Conservation (phyloP, 2,329 filamentous ascomycete genomes). For the Ophiostoma novo-ulmi region DNA sequence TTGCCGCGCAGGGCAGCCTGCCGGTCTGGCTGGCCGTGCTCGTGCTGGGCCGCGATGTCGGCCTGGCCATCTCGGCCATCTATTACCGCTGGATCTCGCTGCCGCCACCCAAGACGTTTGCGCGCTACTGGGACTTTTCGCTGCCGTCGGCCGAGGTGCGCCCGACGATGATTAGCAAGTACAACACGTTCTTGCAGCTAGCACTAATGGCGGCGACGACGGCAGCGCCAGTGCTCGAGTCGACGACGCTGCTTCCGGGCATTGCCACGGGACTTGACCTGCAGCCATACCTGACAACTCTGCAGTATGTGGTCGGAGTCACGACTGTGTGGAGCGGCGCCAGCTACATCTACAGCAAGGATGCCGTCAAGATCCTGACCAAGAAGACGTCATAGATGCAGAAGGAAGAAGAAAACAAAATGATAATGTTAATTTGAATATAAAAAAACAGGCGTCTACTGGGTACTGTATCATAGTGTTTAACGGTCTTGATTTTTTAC, state of each 20-base stretch:
- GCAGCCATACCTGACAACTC: conserved; percentile 49
- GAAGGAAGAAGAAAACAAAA: conserved; percentile 14
- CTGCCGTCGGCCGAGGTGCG: conserved; percentile 80
- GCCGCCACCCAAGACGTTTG: conserved; percentile 86
- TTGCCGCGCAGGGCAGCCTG: conserved; percentile 76
- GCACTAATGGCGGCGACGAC: conserved; percentile 80
- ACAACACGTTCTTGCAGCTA: conserved; percentile 90
- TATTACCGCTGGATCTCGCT: conserved; percentile 96
- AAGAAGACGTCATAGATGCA: conserved; percentile 24
- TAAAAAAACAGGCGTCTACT: neutral
- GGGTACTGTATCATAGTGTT: conserved; percentile 16
- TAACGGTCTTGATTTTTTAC: conserved; percentile 5
- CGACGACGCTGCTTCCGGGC: conserved; percentile 11
- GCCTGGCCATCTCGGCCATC: conserved; percentile 76
- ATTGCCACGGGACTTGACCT: conserved; percentile 44
- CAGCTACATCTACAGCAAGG: conserved; percentile 85
- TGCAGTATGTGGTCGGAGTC: conserved; percentile 71
- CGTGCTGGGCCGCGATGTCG: conserved; percentile 83
- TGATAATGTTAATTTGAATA: neutral
- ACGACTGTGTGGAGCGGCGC: conserved; percentile 93
- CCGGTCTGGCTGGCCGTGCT: conserved; percentile 86
- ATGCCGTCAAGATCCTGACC: conserved; percentile 79
- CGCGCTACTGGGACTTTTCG: conserved; percentile 94
- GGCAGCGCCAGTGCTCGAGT: conserved; percentile 63
- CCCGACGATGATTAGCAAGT: conserved; percentile 78